Percentiles rank a stretch among this genome's conserved stretches.
Evolutionary conservation across 805 yeast genomes (phyloP).

Genomic region (Jamesozyma gamospora): DNA sequence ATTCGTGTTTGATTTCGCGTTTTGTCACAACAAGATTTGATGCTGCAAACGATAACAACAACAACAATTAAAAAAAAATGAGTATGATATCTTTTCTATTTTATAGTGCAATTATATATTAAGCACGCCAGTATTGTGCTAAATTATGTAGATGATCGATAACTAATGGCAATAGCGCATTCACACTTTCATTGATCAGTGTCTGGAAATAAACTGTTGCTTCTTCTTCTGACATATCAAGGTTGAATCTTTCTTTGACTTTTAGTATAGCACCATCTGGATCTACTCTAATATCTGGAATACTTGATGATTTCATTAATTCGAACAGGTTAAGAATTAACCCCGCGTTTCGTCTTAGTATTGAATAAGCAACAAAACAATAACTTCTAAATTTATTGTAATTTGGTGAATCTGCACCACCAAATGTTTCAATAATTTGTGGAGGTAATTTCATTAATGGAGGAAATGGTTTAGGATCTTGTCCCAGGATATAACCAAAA

Average conservation of each 20-base stretch:
- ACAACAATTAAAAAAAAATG: too few species aligned
- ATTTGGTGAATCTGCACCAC: slow-evolving; percentile 79
- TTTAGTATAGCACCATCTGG: slow-evolving; percentile 80
- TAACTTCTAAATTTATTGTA: slow-evolving; percentile 81
- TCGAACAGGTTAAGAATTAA: slow-evolving; percentile 84
- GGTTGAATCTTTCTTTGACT: slow-evolving; percentile 87
- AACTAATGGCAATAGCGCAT: slow-evolving; percentile 87
- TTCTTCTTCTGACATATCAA: slow-evolving; percentile 91
- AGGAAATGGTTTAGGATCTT: slow-evolving; percentile 97
- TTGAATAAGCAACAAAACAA: slow-evolving; percentile 89
- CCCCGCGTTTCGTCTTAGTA: slow-evolving; percentile 79
- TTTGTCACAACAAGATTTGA: too few species aligned
- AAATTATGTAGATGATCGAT: slow-evolving; percentile 90
- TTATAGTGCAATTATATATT: too few species aligned
- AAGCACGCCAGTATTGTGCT: slow-evolving; percentile 95
- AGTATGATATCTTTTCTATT: too few species aligned
- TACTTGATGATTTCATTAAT: slow-evolving; percentile 85
- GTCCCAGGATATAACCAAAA: slow-evolving; percentile 91
- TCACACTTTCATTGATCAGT: slow-evolving; percentile 87
- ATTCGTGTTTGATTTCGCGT: too few species aligned
- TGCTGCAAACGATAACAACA: too few species aligned
- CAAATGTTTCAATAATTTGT: slow-evolving; percentile 96
- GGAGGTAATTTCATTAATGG: slow-evolving; percentile 97
- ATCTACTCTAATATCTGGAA: slow-evolving; percentile 81
- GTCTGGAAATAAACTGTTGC: slow-evolving; percentile 92